These are phyloP conservation scores for Populus alba DNA, from an alignment of 345 rosid species.

Conservation along the genomic window DNA sequence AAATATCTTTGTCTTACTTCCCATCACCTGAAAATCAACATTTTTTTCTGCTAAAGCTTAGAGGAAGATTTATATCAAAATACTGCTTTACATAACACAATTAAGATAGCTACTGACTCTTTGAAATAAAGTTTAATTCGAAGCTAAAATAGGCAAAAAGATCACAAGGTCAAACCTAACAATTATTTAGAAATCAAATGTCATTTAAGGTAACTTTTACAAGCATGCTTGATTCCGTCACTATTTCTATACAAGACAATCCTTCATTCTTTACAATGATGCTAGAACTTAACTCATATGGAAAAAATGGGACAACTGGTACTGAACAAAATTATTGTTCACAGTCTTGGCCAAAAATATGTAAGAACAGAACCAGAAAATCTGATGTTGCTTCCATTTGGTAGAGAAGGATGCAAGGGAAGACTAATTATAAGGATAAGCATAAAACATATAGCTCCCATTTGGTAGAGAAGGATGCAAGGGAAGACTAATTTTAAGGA, in stretches of 20 bases:
- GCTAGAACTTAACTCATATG: not conserved
- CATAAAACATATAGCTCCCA: not conserved
- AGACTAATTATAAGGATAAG: not conserved
- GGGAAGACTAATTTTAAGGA: not conserved
- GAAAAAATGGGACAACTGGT: not conserved
- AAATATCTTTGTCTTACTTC: slow-evolving; percentile 33
- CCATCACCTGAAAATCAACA: slow-evolving; percentile 28
- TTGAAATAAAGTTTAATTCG: not conserved
- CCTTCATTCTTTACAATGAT: not conserved
- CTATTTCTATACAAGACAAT: not conserved
- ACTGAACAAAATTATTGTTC: not conserved
- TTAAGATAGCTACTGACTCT: not conserved
- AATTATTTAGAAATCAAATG: not conserved
- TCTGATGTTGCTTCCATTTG: not conserved
- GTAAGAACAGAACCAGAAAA: not conserved
- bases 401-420: not conserved
- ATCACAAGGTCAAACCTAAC: not conserved
- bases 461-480: slow-evolving; percentile 1
- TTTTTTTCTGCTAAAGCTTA: not conserved
- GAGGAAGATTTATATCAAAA: not conserved
- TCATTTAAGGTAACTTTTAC: not conserved
- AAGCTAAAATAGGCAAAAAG: not conserved
- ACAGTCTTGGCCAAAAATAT: not conserved
- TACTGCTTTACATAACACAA: not conserved
- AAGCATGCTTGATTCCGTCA: not conserved